Evolutionary conservation across 345 rosid species (phyloP), one percentile per base, ranked within the genome.

Genomic region (Euclidium syriacum): DNA sequence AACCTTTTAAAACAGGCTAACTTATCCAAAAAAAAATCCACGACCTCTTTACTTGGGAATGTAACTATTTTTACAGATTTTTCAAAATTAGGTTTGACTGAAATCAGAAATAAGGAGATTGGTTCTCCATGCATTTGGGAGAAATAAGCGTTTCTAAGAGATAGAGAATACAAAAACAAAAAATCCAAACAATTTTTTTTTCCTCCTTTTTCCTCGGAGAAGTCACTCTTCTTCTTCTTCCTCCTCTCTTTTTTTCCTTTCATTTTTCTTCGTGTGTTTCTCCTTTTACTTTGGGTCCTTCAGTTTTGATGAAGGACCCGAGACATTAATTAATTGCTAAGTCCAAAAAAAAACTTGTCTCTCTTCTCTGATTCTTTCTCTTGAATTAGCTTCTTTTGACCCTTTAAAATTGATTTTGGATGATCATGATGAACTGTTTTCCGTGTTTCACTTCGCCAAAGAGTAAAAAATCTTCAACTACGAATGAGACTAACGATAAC

Each of bases 371-470:
- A 24, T 22, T 34, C 1, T 62, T 26, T 29, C 23, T 9, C 25
- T 29, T 42, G 23, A 29, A 15, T 35, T 17, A 42, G 26, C 11
- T 36, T 53, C 1, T 34, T 23, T 7, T 17, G 8, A 22, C 2
- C 6, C 8, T 64, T 40, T 4, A 0, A 30, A 7, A 1, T 22
- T 25, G 41, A 18, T 54, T 26, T 23, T 58, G 25, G 24, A 25
- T n/a, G 26, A 75, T 19, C 58, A 91, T 91, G 96, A 91, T 91
- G 96, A 78, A 59, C 48, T 89, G 97, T 64, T 86, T 85, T 47
- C 76, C 91, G 0, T 92, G 98, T 72, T 89, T 89, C 59, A 64
- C 80, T 25, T 7, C 62, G 4, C 62, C 78, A 0, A 84, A 73
- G 34, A 77, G 30, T 67, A 79, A 65, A 42, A 72, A 75, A 30